Evolutionary conservation across 495 filamentous ascomycete genomes (phyloP).

Genomic region (Penicillium pancosmium): DNA sequence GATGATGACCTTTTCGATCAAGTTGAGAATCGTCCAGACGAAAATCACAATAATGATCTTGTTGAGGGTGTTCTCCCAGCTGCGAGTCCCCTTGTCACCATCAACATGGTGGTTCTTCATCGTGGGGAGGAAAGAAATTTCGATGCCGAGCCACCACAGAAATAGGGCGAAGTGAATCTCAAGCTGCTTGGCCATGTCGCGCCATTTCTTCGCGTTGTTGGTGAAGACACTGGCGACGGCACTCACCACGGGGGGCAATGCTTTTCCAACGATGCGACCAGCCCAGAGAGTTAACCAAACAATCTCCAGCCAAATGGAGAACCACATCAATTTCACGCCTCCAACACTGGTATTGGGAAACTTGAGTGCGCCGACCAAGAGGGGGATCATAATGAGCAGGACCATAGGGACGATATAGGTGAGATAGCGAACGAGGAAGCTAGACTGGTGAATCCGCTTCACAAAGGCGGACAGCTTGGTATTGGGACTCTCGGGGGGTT

Average conservation of each 20-base stretch:
- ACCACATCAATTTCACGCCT: conserved; percentile 82
- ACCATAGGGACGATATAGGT: conserved; percentile 82
- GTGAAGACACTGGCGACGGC: conserved; percentile 75
- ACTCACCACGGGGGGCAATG: conserved; percentile 68
- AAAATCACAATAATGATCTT: conserved; percentile 87
- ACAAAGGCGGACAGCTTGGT: conserved; percentile 63
- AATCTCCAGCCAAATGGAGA: conserved; percentile 91
- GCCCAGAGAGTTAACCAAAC: conserved; percentile 93
- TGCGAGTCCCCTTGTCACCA: conserved; percentile 49
- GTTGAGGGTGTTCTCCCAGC: conserved; percentile 80
- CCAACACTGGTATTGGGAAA: conserved; percentile 70
- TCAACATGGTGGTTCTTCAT: conserved; percentile 75
- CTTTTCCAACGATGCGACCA: conserved; percentile 73
- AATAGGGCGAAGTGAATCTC: conserved; percentile 87
- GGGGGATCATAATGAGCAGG: conserved; percentile 74
- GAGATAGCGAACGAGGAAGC: conserved; percentile 79
- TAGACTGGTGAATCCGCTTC: conserved; percentile 72
- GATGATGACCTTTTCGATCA: conserved; percentile 90
- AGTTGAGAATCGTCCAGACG: conserved; percentile 77
- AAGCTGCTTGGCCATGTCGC: conserved; percentile 81
- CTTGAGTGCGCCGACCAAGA: conserved; percentile 73
- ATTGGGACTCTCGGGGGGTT: conserved; percentile 66
- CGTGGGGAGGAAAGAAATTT: conserved; percentile 61
- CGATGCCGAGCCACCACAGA: conserved; percentile 87
- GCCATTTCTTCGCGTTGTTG: conserved; percentile 92